Conservation (phyloP, 345 rosid genomes). For the Gossypium longicalyx region DNA sequence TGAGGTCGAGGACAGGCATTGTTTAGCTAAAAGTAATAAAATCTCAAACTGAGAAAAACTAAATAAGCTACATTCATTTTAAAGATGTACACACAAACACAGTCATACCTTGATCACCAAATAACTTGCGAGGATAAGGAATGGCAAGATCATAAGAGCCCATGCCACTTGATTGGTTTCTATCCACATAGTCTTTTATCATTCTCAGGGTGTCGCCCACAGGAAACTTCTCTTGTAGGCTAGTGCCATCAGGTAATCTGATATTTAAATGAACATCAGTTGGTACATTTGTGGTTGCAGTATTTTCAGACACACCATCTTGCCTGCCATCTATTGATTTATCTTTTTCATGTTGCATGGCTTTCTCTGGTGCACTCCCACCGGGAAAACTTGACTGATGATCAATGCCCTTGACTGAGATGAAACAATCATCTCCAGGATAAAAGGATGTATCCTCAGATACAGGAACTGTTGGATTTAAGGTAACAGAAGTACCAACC, state of each 20-base stretch:
- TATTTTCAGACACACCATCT: conserved; percentile 12
- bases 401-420: conserved; percentile 19
- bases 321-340: conserved; percentile 21
- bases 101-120: conserved; percentile 70
- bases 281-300: conserved; percentile 22
- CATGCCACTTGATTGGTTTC: conserved; percentile 39
- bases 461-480: conserved; percentile 21
- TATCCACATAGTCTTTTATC: conserved; percentile 71
- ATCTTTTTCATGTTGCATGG: conserved; percentile 22
- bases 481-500: conserved; percentile 21
- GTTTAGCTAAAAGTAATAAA: background rate
- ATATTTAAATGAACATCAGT: conserved; percentile 70
- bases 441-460: conserved; percentile 22
- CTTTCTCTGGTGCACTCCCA: conserved; percentile 20
- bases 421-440: conserved; percentile 21
- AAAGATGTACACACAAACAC: background rate
- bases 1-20: background rate
- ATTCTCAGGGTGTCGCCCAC: conserved; percentile 46
- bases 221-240: conserved; percentile 69
- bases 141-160: conserved; percentile 70
- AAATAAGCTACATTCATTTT: background rate
- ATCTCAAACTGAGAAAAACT: background rate
- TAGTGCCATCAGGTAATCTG: conserved; percentile 59
- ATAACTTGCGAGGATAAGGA: conserved; percentile 87
- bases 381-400: conserved; percentile 19